These are phyloP conservation scores for Aspergillus niger DNA, from an alignment of 2,329 filamentous ascomycete species.

Conservation along the genomic window DNA sequence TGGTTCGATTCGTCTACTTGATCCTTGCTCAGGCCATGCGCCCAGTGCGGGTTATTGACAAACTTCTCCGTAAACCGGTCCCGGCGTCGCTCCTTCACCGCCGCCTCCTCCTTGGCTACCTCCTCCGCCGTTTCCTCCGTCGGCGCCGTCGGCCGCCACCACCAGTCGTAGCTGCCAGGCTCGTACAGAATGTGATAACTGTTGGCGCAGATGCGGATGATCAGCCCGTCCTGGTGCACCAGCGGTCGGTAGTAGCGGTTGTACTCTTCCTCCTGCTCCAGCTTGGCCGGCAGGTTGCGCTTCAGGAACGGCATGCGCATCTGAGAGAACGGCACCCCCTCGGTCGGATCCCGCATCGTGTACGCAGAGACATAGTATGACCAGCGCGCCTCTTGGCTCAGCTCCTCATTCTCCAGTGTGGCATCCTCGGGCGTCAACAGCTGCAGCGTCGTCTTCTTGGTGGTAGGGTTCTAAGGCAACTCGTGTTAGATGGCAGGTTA, in stretches of 20 bases:
- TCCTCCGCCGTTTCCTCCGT: slow-evolving; percentile 35
- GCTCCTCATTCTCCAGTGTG: slow-evolving; percentile 72
- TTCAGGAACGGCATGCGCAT: slow-evolving; percentile 70
- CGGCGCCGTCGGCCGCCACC: slow-evolving; percentile 54
- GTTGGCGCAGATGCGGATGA: slow-evolving; percentile 73
- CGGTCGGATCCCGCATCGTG: slow-evolving; percentile 83
- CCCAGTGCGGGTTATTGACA: slow-evolving; percentile 55
- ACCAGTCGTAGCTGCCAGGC: slow-evolving; percentile 69
- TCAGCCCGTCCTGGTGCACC: slow-evolving; percentile 66
- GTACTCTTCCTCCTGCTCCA: slow-evolving; percentile 63
- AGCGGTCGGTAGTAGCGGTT: slow-evolving; percentile 58
- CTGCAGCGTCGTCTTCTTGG: slow-evolving; percentile 70
- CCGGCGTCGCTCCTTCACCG: slow-evolving; percentile 46
- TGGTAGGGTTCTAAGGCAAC: slow-evolving; percentile 60
- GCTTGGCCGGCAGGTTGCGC: slow-evolving; percentile 67
- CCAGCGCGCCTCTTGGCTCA: slow-evolving; percentile 68
- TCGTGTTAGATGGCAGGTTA: slow-evolving; percentile 28
- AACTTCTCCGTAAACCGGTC: slow-evolving; percentile 56
- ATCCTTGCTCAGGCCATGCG: slow-evolving; percentile 52
- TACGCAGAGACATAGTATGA: slow-evolving; percentile 95
- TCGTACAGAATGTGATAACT: slow-evolving; percentile 80
- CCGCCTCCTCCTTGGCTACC: slow-evolving; percentile 36
- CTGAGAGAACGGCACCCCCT: slow-evolving; percentile 67
- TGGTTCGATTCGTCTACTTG: slow-evolving; percentile 52
- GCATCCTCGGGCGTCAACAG: slow-evolving; percentile 86